Conservation (phyloP, 108 stramenopile genomes). For the Bacterosira constricta region DNA sequence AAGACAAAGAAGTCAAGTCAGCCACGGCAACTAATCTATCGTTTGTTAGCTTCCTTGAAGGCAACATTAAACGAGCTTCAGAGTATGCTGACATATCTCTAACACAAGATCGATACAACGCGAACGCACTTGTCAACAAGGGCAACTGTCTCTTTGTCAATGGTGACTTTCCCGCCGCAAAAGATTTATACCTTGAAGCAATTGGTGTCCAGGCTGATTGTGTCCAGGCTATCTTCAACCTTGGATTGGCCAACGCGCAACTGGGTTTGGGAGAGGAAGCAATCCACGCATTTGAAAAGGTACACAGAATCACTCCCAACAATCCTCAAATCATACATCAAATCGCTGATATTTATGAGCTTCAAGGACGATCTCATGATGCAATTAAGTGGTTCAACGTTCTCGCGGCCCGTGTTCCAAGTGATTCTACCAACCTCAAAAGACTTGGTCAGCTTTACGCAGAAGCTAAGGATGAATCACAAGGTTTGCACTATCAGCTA, state of each 20-base stretch:
- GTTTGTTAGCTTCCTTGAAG: conserved; percentile 89
- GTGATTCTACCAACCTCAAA: conserved; percentile 68
- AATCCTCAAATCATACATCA: conserved; percentile 87
- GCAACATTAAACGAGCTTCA: conserved; percentile 69
- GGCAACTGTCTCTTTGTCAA: conserved; percentile 84
- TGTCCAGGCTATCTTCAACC: conserved; percentile 88
- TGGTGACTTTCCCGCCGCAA: conserved; percentile 69
- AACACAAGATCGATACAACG: conserved; percentile 77
- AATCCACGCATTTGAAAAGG: conserved; percentile 85
- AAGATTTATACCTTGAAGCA: conserved; percentile 87
- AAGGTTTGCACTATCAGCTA: conserved; percentile 67
- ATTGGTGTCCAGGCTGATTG: conserved; percentile 89
- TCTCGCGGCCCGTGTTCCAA: conserved; percentile 73
- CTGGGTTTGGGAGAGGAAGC: conserved; percentile 65
- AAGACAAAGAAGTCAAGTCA: conserved; percentile 72
- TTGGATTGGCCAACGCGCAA: conserved; percentile 74
- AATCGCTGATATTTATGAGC: conserved; percentile 82
- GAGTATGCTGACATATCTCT: conserved; percentile 85
- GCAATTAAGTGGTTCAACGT: conserved; percentile 85
- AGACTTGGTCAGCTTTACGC: conserved; percentile 80
- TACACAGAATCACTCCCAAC: conserved; percentile 82
- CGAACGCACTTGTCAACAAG: conserved; percentile 92
- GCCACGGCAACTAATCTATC: conserved; percentile 85
- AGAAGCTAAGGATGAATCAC: conserved; percentile 62
- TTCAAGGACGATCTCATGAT: conserved; percentile 31